Conservation (phyloP, 1,139 yeast genomes). For the Geotrichum restrictum region DNA sequence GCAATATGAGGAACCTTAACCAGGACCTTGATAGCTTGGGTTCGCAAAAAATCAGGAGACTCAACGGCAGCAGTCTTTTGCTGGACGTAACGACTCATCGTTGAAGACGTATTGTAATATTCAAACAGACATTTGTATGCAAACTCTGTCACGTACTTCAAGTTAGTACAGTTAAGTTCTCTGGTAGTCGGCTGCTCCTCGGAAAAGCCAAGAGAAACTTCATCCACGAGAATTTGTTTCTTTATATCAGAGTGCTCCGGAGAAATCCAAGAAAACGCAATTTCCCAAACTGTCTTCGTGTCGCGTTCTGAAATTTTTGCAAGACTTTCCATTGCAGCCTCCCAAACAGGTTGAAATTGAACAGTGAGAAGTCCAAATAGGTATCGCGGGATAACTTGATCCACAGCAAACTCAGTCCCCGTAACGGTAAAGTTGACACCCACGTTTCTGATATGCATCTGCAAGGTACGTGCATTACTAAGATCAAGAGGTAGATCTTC, state of each 20-base stretch:
- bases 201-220: constrained; percentile 13
- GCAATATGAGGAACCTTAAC: constrained; percentile 58
- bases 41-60: constrained; percentile 44
- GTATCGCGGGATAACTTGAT: constrained; percentile 49
- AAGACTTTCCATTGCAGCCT: constrained; percentile 61
- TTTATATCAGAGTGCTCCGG: constrained; percentile 10
- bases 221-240: constrained; percentile 6
- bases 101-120: constrained; percentile 11
- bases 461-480: constrained; percentile 70
- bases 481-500: constrained; percentile 72
- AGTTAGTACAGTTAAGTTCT: constrained; percentile 15
- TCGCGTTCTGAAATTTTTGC: constrained; percentile 47
- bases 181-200: constrained; percentile 13
- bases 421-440: constrained; percentile 48
- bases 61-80: constrained; percentile 7
- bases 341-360: constrained; percentile 83
- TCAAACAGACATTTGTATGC: constrained; percentile 9
- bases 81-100: constrained; percentile 10
- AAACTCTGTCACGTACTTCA: constrained; percentile 6
- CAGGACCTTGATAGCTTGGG: constrained; percentile 51
- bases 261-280: constrained; percentile 28
- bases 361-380: constrained; percentile 71
- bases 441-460: constrained; percentile 62
- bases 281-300: constrained; percentile 54
- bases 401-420: constrained; percentile 32